A percentile compares a stretch with the other conserved stretches of the same genome.
phyloP scores from a whole-genome alignment of 306 rosid genomes.

The Vigna hirtella region DNA sequence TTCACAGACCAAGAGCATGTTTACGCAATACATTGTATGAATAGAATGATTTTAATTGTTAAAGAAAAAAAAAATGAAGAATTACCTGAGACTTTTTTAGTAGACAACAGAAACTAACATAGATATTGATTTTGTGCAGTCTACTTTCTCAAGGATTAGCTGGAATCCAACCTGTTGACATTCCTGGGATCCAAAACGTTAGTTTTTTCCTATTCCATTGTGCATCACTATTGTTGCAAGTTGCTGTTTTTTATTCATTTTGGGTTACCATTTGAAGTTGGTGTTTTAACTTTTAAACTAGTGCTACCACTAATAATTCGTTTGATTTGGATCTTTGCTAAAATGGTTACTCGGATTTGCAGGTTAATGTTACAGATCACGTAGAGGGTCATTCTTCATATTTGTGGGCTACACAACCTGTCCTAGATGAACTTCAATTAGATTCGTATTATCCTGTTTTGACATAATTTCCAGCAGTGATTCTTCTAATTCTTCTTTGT shows the following conservation, averaged over 20 bases:
- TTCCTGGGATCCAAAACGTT: slow-evolving; percentile 72
- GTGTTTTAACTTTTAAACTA: slow-evolving; percentile 12
- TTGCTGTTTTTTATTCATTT: background rate
- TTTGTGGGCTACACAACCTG: slow-evolving; percentile 74
- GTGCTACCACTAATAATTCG: slow-evolving; percentile 14
- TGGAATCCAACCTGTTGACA: slow-evolving; percentile 68
- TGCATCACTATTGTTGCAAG: background rate
- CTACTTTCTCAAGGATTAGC: slow-evolving; percentile 73
- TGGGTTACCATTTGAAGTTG: slow-evolving; percentile 13
- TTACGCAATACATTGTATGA: background rate
- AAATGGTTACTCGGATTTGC: slow-evolving; percentile 41
- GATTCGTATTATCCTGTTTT: slow-evolving; percentile 77
- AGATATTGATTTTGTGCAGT: slow-evolving; percentile 46
- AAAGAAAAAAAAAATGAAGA: background rate
- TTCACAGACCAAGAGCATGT: background rate
- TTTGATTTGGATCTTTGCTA: slow-evolving; percentile 31
- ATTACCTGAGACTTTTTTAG: slow-evolving; percentile 11
- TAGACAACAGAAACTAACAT: slow-evolving; percentile 30
- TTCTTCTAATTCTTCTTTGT: background rate
- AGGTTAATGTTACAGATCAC: slow-evolving; percentile 82
- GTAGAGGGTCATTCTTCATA: slow-evolving; percentile 93
- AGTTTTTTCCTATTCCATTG: slow-evolving; percentile 5
- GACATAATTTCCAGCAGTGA: slow-evolving; percentile 41
- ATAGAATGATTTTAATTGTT: background rate
- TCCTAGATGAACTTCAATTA: slow-evolving; percentile 75